These are phyloP conservation scores for Rhamnella rubrinervis DNA, from an alignment of 331 rosid species.

Conservation along the genomic window DNA sequence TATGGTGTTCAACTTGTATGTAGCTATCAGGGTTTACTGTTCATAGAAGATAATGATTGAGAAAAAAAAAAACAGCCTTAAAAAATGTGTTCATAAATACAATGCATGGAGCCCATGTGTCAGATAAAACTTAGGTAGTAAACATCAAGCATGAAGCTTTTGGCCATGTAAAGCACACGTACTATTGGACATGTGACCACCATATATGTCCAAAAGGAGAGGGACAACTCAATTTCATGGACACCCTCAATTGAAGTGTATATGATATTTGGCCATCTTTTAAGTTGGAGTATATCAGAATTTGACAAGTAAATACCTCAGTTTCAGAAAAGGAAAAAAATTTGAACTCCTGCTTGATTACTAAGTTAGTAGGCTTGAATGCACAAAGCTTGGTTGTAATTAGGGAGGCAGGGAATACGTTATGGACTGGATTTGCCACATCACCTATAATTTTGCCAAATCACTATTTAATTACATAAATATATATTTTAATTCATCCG, in stretches of 20 bases:
- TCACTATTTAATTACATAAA: too few relatives aligned
- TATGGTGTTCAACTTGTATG: background rate
- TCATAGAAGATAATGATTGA: background rate
- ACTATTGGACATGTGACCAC: background rate
- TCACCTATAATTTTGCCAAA: too few relatives aligned
- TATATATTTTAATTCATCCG: too few relatives aligned
- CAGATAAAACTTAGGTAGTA: background rate
- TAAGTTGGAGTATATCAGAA: too few relatives aligned
- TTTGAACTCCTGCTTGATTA: background rate
- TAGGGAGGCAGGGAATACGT: background rate
- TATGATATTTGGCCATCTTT: background rate
- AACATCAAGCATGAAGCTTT: background rate
- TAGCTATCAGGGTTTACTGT: background rate
- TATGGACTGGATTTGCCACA: too few relatives aligned
- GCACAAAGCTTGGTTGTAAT: background rate
- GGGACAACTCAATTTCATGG: background rate
- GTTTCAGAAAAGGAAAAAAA: too few relatives aligned
- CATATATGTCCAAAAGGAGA: slow-evolving; percentile 4
- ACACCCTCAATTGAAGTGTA: slow-evolving; percentile 2
- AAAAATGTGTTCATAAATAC: background rate
- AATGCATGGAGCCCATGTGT: slow-evolving; percentile 10
- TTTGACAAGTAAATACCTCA: background rate
- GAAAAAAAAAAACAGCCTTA: background rate
- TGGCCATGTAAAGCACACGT: background rate
- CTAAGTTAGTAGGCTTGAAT: background rate